Evolutionary conservation across 257 asterid species (phyloP), one percentile per base, ranked within the genome.

Genomic region (Ilex aquifolium): DNA sequence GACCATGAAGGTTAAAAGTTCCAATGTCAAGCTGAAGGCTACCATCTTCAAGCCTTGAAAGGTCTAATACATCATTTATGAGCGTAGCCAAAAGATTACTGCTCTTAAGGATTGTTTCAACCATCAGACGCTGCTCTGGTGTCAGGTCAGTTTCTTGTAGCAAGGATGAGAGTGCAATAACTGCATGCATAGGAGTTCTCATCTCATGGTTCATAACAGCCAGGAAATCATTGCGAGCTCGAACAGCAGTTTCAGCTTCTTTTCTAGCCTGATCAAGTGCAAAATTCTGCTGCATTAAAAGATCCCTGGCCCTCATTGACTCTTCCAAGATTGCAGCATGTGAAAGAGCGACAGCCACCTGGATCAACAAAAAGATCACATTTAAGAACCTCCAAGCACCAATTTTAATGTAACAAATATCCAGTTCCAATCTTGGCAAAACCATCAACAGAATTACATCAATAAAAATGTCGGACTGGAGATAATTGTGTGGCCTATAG

Each of bases 341-440:
- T 29, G 99, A 93, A 36, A 93, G 96, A 74, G 99, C 99, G 82
- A 93, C 99, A 31, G 97, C 99, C 2, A 93, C 99, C 99, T 93
- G 82, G 68, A 59, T 65, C 55, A 68, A 61, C 51, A 61, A 61
- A 31, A 66, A 56, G 71, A 21, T 31, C 59, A 69, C 21, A 21
- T 44, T 31, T 7, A 65, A 62, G 60, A 57, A 72, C 51, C n/a
- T 60, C 54, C 59, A 59, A 27, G 29, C 39, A 13, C 61, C 50
- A 68, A 52, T 21, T 8, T 32, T 59, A 46, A 57, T 62, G 57
- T 29, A 14, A 27, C 46, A 14, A 46, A 31, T 44, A 0, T 30
- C 65, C 39, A 27, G 48, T 15, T 10, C 52, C n/a, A 31, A 21
- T 21, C 1, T 21, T 21, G 27, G 27, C 27, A 21, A 21, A 21